Evolutionary conservation across 2,329 filamentous ascomycete genomes (phyloP), one percentile per base, ranked within the genome.

Genomic region (Pseudogymnoascus sp.): DNA sequence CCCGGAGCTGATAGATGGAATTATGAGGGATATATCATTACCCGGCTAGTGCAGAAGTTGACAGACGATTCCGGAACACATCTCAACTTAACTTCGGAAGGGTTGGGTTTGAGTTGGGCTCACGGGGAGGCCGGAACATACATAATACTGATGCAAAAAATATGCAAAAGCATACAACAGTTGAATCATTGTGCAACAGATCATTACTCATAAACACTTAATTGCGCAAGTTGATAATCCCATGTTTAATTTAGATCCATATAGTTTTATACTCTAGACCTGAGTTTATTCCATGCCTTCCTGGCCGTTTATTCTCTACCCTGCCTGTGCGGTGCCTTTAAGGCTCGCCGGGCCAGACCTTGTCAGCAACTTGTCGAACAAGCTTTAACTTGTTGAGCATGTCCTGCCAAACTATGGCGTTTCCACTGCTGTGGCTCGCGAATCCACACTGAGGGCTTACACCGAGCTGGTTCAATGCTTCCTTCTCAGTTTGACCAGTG

Each of bases 401-500:
- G 64, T 89, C 87, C 50, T 89, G 82, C 64, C 83, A 77, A 20
- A 79, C 81, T 60, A 92, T 77, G 12, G 83, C 80, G 70, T 92
- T 91, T 0, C 88, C 89, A 68, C 67, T 65, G 36, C 59, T 61
- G 71, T 92, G 88, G 36, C 85, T 89, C 36, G 87, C 89, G 72
- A 89, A 89, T 5, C 86, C 86, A 70, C 86, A 89, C 75, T 90
- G 87, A 0, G 88, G 87, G 69, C 84, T 88, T 15, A 90, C 80
- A 60, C 80, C 80, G 57, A 91, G 75, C 66, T 86, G 82, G 73
- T 87, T 80, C 11, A 92, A 76, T 0, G 87, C 87, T 71, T 90
- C 82, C 71, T 89, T 82, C 50, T 78, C 77, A 2, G 77, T 82
- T 74, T 88, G 78, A 8, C 81, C 82, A 60, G 80, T 84, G 0